Conservation (phyloP, 306 rosid genomes). For the Vachellia collinsii region DNA sequence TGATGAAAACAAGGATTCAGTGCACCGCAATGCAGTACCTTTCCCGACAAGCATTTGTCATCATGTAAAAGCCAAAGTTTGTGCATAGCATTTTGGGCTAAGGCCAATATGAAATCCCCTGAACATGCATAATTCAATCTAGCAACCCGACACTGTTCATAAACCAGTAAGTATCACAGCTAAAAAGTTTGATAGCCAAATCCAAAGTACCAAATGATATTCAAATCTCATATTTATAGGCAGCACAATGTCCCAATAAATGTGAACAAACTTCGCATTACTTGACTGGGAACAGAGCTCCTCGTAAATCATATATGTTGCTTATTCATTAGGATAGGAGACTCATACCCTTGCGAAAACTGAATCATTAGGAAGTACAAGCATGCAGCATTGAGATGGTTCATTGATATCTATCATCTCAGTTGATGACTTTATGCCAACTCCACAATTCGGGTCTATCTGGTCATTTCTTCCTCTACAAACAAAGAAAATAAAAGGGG, state of each 20-base stretch:
- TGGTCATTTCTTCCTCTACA: constrained; percentile 1
- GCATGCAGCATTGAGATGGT: constrained; percentile 21
- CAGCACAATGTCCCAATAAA: neutral
- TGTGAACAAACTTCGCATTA: neutral
- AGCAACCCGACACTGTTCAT: constrained; percentile 19
- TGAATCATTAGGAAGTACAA: constrained; percentile 25
- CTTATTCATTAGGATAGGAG: neutral
- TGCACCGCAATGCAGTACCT: constrained; percentile 18
- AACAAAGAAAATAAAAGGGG: neutral
- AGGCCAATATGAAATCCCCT: constrained; percentile 30
- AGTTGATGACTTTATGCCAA: constrained; percentile 7
- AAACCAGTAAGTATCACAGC: neutral
- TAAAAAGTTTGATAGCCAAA: neutral
- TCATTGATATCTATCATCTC: constrained; percentile 23
- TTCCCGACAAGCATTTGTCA: constrained; percentile 15
- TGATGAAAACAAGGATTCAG: neutral
- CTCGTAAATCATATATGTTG: neutral
- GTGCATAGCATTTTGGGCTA: constrained; percentile 18
- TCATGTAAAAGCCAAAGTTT: constrained; percentile 22
- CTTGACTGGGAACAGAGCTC: neutral
- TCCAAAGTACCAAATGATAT: neutral
- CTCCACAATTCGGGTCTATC: neutral
- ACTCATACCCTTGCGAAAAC: constrained; percentile 10
- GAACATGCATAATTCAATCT: constrained; percentile 17
- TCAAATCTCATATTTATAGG: neutral